phyloP scores from a whole-genome alignment of 1,284 basidiomycete species.

The Rhizoctonia solani region DNA sequence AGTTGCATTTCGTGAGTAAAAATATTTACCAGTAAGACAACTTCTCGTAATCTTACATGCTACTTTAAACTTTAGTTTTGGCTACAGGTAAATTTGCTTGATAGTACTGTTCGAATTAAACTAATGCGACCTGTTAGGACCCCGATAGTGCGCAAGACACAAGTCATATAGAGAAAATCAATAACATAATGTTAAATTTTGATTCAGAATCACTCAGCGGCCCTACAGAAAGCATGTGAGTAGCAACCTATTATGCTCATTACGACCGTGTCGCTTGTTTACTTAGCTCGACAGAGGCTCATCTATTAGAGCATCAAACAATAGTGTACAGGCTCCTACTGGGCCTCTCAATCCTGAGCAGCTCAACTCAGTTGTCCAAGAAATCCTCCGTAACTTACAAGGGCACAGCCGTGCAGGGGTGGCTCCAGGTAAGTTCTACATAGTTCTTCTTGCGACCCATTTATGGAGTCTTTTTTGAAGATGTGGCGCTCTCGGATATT shows the following conservation, averaged over 20 bases:
- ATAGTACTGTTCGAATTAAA: background rate
- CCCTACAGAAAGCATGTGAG: background rate
- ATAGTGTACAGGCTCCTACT: constrained; percentile 7
- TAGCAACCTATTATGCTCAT: no score
- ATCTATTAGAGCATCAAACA: background rate
- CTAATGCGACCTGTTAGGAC: constrained; percentile 4
- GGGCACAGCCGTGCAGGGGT: constrained; percentile 1
- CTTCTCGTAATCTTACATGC: constrained; percentile 21
- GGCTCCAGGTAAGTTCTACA: constrained; percentile 5
- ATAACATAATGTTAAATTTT: constrained; percentile 18
- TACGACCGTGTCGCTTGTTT: background rate
- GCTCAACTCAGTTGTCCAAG: constrained; percentile 21
- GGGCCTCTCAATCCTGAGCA: constrained; percentile 20
- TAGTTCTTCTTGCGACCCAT: background rate
- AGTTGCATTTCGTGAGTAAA: constrained; percentile 74
- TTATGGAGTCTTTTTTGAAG: constrained; percentile 45
- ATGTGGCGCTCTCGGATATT: constrained; percentile 69
- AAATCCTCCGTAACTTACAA: constrained; percentile 15
- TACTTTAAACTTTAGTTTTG: constrained; percentile 60
- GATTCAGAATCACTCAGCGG: constrained; percentile 5
- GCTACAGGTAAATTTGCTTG: constrained; percentile 65
- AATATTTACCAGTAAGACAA: background rate
- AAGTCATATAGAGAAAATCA: constrained; percentile 33
- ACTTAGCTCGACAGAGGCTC: background rate
- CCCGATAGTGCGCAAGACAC: constrained; percentile 23